Base-by-base conservation (phyloP, 2,329 filamentous ascomycete genomes). In the Ceratocystis ficicola region DNA sequence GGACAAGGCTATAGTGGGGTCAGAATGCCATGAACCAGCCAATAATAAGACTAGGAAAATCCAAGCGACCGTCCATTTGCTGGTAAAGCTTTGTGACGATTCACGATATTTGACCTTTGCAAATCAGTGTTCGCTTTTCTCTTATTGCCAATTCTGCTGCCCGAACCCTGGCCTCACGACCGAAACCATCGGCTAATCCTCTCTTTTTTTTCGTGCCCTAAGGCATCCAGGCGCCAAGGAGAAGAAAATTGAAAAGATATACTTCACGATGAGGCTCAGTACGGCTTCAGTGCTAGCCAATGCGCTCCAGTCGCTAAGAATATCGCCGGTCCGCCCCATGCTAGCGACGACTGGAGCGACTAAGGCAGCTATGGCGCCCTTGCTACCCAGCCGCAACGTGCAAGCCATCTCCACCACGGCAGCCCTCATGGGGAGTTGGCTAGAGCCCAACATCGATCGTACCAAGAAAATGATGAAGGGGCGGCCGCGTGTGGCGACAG, bases 401-500 rank as follows among this genome's bases (percentile, higher is more conserved):
- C 83, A 88, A 73, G 77, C 83, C 68, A 95, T 96, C 77, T 90
- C 90, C 48, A 88, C 86, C 41, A 89, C 89, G 17, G 68, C 81
- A 72, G 69, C 78, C 69, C 72, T 77, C 73, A 69, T 80, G 74
- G 83, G 83, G 70, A 88, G 84, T 73, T 97, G 92, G 91, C 87
- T 97, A 61, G 83, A 89, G 67, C 93, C 93, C 44, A 87, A 84
- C 72, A 77, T 84, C 69, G 76, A 86, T 71, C 85, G 89, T 70
- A 92, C 90, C 74, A 87, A 85, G 73, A 90, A 89, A 75, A 95
- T 95, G 80, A 92, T 91, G 70, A 96, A 96, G 78, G 94, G 93
- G 48, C 85, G 91, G 1, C 87, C 89, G 62, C 85, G 90, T 71
- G 91, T 97, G 62, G 84, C 89, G 28, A 99, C 92, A 0, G 94